Evolutionary conservation across 2,329 filamentous ascomycete species (phyloP).

Genomic region (Corynespora cassiicola): DNA sequence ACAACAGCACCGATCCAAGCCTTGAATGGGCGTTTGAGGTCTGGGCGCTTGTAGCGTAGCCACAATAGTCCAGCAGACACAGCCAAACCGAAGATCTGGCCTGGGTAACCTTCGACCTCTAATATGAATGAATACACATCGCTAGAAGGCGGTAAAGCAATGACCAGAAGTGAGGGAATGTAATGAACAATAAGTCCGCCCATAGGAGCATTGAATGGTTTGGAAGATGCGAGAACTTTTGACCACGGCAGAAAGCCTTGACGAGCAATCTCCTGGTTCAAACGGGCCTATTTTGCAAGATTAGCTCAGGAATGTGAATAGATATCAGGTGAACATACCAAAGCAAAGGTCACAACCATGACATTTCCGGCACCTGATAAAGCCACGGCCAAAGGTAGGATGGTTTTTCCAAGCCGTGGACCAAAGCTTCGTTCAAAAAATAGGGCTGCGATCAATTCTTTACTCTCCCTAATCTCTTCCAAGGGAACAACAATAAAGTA

Average conservation of each 20-base stretch:
- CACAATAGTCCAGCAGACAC: constrained; percentile 65
- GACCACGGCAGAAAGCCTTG: constrained; percentile 74
- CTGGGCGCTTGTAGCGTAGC: constrained; percentile 65
- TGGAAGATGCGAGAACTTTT: constrained; percentile 65
- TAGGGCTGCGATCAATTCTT: constrained; percentile 71
- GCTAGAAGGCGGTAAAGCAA: constrained; percentile 67
- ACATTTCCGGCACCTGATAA: constrained; percentile 74
- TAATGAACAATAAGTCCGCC: constrained; percentile 74
- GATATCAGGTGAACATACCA: constrained; percentile 55
- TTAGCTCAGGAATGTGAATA: constrained; percentile 1
- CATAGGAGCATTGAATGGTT: constrained; percentile 70
- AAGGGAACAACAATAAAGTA: constrained; percentile 71
- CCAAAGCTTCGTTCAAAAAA: constrained; percentile 73
- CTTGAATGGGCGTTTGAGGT: constrained; percentile 68
- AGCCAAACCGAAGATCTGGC: constrained; percentile 65
- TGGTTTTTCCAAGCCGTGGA: constrained; percentile 59
- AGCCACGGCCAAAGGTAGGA: constrained; percentile 70
- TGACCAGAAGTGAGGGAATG: constrained; percentile 71
- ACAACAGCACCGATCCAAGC: constrained; percentile 68
- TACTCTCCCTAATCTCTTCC: constrained; percentile 70
- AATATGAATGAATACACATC: constrained; percentile 77
- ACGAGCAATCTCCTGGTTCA: constrained; percentile 76
- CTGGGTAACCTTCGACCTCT: constrained; percentile 74
- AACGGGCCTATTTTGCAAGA: constrained; percentile 59
- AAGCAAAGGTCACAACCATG: constrained; percentile 73